Base-by-base conservation (phyloP, 2,329 filamentous ascomycete species). In the Beauveria sp. region DNA sequence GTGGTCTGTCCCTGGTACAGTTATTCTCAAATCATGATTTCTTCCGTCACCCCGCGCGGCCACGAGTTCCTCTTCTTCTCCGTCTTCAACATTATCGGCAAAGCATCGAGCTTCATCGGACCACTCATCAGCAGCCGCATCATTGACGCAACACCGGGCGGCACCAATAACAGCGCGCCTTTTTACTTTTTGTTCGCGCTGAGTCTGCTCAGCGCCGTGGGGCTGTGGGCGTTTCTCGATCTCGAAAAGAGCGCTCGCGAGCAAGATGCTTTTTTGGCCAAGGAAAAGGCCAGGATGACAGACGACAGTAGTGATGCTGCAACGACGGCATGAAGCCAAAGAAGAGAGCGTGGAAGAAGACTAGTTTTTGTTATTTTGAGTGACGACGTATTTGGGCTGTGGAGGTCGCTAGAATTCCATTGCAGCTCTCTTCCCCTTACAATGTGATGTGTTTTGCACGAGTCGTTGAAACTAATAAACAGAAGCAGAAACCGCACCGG, bases 41-140 rank as follows among this genome's bases (percentile, higher is more conserved):
- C 81, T 3, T 87, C 88, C 66, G 85, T 89, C 2, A 88, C 86
- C 0, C 87, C 87, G 0, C 78, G 84, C 6, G 86, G 86, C 43
- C 85, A 88, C 67, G 87, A 89, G 66, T 88, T 88, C 67, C 74
- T 89, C 12, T 89, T 89, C 76, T 90, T 89, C 78, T 83, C 79
- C 52, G 72, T 89, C 1, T 89, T 89, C 73, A 85, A 81, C 64
- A 87, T 89, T 66, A 82, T 88, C 31, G 86, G 86, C 50, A 89
- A 89, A 73, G 86, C 86, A 0, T 85, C 81, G 8, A 84, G 81
- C 1, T 89, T 88, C 66, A 88, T 89, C 61, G 87, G 87, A 0
- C 87, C 87, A 0, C 74, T 89, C 28, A 85, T 90, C n/a, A 85
- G 82, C 62, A 84, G 81, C 64, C 87, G 86, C 6, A 89, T 89